Evolutionary conservation across 2,329 filamentous ascomycete species (phyloP), one percentile per base, ranked within the genome.

Genomic region (Zarea fungicola): DNA sequence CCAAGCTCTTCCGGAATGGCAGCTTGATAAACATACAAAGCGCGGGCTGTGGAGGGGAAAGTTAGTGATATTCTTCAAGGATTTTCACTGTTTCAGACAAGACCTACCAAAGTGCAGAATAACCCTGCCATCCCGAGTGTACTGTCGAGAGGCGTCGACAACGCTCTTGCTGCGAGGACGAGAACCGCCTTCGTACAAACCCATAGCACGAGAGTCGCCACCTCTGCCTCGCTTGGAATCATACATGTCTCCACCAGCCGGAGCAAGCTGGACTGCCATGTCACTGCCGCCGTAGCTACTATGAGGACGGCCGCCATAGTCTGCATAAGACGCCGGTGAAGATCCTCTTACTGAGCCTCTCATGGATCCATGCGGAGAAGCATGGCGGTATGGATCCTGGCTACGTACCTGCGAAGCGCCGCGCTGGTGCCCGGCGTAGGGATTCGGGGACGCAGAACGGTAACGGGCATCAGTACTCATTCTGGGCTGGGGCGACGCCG

Each of bases 1-100:
- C 87, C 86, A 18, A 99, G 73, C 68, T 99, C 95, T 64, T 97
- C 93, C 0, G 92, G 89, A 51, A 99, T 99, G 19, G 90, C 92
- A 3, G 93, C 90, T 62, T 87, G 83, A 66, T 99, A 99, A 73
- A 89, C 83, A 68, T 97, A 99, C 73, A 96, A 78, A 22, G 93
- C 92, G 35, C 92, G 87, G 48, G 93, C 93, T 97, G 59, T 42
- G 32, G 54, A 35, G 18, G 16, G n/a, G 5, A 32, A 44, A 42
- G 55, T 64, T 57, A 64, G 60, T 42, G 21, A 32, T 26, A 18
- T 41, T 7, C 29, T n/a, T n/a, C n/a, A n/a, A n/a, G n/a, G n/a
- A 26, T 31, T 42, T 11, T 28, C 10, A 11, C 18, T 25, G 45
- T n/a, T 16, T 35, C 18, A 4, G 11, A 18, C 11, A 34, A 31